These are phyloP conservation scores for Hymenoscyphus salicellus DNA, from an alignment of 2,329 filamentous ascomycete genomes.

Conservation along the genomic window DNA sequence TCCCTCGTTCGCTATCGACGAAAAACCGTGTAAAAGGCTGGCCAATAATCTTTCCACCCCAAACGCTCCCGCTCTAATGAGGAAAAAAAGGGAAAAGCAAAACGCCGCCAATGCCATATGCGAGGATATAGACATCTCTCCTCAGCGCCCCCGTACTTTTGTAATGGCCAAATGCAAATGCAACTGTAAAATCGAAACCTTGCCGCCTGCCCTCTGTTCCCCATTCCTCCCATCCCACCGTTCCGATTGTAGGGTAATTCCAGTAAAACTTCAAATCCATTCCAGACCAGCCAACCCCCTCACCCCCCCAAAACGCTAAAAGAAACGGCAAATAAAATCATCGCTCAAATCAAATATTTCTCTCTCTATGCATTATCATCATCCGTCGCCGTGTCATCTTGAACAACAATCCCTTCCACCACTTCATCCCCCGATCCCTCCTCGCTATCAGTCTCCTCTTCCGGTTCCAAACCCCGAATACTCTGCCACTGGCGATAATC, in stretches of 20 bases:
- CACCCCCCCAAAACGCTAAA: neutral
- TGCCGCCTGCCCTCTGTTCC: neutral
- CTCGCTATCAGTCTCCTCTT: constrained; percentile 52
- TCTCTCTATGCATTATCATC: constrained; percentile 27
- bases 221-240: constrained; percentile 8
- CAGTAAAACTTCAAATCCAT: constrained; percentile 10
- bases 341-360: neutral
- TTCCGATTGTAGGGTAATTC: neutral
- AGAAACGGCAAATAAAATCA: neutral
- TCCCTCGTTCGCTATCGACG: neutral
- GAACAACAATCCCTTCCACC: constrained; percentile 26
- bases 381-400: constrained; percentile 28
- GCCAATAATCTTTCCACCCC: neutral
- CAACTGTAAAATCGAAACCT: neutral
- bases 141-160: constrained; percentile 12
- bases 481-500: constrained; percentile 81
- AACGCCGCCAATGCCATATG: constrained; percentile 19
- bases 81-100: neutral
- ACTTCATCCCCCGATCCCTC: constrained; percentile 39
- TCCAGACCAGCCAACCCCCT: neutral
- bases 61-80: neutral
- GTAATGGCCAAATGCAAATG: neutral
- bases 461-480: constrained; percentile 65
- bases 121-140: constrained; percentile 14
- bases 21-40: neutral